Evolutionary conservation across 108 stramenopile genomes (phyloP).

Genomic region (Aureococcus anophagefferens): DNA sequence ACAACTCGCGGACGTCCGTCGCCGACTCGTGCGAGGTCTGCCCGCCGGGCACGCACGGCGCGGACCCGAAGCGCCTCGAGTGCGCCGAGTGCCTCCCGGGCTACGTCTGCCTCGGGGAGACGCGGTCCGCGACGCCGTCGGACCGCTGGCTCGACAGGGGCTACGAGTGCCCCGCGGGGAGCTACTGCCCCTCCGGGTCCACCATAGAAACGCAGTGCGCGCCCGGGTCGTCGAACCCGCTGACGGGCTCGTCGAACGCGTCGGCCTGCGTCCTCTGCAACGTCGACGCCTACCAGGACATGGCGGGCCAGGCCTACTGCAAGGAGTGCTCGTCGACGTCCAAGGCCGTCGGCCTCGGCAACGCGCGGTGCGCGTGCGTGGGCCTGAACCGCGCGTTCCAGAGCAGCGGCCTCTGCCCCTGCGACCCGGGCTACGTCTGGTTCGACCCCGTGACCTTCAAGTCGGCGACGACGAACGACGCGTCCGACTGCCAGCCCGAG

Average conservation of each 20-base stretch:
- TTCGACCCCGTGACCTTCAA: slow-evolving; percentile 25
- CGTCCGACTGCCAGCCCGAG: slow-evolving; percentile 51
- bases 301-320: slow-evolving; percentile 3
- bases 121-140: slow-evolving; percentile 11
- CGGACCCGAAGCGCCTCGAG: slow-evolving; percentile 30
- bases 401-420: slow-evolving; percentile 43
- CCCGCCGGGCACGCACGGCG: slow-evolving; percentile 30
- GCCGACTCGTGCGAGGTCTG: slow-evolving; percentile 20
- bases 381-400: slow-evolving; percentile 50
- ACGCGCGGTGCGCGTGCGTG: slow-evolving; percentile 32
- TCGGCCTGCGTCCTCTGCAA: slow-evolving; percentile 28
- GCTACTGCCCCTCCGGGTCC: slow-evolving; percentile 37
- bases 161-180: slow-evolving; percentile 33
- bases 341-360: background rate
- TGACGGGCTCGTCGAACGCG: slow-evolving; percentile 1
- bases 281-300: slow-evolving; percentile 14
- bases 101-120: slow-evolving; percentile 32
- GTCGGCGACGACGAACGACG: slow-evolving; percentile 23
- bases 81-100: slow-evolving; percentile 39
- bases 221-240: slow-evolving; percentile 25
- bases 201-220: slow-evolving; percentile 18
- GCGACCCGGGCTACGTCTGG: slow-evolving; percentile 46
- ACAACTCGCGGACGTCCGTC: slow-evolving; percentile 2
- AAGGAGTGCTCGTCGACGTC: slow-evolving; percentile 1
- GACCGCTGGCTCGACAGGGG: slow-evolving; percentile 7